phyloP scores from a whole-genome alignment of 2,329 filamentous ascomycete genomes.

The Fusarium palustre region DNA sequence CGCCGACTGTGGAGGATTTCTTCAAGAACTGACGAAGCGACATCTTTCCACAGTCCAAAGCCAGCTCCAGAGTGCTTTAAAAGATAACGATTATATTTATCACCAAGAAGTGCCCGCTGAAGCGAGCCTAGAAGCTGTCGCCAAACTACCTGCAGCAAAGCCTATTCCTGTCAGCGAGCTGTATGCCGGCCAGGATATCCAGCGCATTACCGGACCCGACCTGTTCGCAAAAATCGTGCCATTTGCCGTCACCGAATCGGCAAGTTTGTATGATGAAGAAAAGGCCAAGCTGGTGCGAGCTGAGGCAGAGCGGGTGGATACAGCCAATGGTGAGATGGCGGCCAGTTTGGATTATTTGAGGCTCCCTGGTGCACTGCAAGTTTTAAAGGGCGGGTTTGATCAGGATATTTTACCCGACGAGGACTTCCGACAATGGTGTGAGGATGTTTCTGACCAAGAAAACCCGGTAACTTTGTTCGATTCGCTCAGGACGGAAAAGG shows the following conservation, averaged over 20 bases:
- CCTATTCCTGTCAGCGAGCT: slow-evolving; percentile 96
- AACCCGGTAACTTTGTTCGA: slow-evolving; percentile 84
- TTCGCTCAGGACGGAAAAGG: slow-evolving; percentile 79
- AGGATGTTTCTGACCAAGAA: slow-evolving; percentile 88
- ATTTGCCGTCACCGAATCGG: slow-evolving; percentile 94
- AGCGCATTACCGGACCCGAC: slow-evolving; percentile 95
- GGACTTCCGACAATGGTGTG: slow-evolving; percentile 94
- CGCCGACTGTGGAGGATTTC: slow-evolving; percentile 78
- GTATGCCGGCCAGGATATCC: slow-evolving; percentile 96
- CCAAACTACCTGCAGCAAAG: slow-evolving; percentile 94
- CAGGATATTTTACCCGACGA: slow-evolving; percentile 89
- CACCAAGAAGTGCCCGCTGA: slow-evolving; percentile 92
- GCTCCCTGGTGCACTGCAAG: slow-evolving; percentile 87
- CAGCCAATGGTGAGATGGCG: slow-evolving; percentile 94
- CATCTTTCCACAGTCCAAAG: slow-evolving; percentile 85
- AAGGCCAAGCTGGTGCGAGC: slow-evolving; percentile 95
- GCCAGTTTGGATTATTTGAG: slow-evolving; percentile 94
- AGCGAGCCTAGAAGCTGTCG: slow-evolving; percentile 81
- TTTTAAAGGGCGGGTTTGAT: slow-evolving; percentile 92
- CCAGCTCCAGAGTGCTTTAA: slow-evolving; percentile 78
- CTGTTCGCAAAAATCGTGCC: slow-evolving; percentile 97
- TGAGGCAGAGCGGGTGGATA: slow-evolving; percentile 92
- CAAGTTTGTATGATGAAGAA: slow-evolving; percentile 97
- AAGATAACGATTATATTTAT: slow-evolving; percentile 99
- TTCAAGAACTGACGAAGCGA: slow-evolving; percentile 86